These are phyloP conservation scores for Silene coronaria DNA, from an alignment of 179 eudicot genomes.

Conservation along the genomic window DNA sequence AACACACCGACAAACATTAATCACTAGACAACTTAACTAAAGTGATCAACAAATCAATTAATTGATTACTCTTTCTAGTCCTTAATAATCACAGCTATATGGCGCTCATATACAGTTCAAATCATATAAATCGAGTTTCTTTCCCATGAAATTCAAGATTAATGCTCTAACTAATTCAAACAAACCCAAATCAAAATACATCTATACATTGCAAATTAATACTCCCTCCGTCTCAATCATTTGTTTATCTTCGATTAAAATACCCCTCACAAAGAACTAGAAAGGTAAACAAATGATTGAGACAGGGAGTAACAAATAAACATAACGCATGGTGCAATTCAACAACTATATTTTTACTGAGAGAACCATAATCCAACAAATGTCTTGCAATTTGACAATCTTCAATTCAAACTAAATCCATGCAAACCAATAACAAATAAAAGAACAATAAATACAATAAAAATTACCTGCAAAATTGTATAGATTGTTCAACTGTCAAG, in stretches of 20 bases:
- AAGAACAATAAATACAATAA: not conserved
- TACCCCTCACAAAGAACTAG: not conserved
- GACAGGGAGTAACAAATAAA: not conserved
- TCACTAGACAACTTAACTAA: not conserved
- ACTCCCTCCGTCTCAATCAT: too few species aligned
- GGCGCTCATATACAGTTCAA: not conserved
- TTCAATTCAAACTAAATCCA: slow-evolving; percentile 12
- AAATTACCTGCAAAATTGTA: slow-evolving; percentile 19
- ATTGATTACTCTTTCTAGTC: not conserved
- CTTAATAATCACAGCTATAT: not conserved
- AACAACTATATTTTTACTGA: not conserved
- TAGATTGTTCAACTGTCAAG: slow-evolving; percentile 11
- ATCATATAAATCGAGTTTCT: not conserved
- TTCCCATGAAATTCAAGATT: not conserved
- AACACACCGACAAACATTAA: not conserved
- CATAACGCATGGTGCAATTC: not conserved
- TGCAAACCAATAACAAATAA: slow-evolving; percentile 20
- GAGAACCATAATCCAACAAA: slow-evolving; percentile 13
- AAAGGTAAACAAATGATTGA: not conserved
- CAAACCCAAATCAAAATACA: not conserved
- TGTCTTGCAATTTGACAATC: slow-evolving; percentile 15
- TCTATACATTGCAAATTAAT: not conserved
- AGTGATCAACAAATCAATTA: slow-evolving; percentile 12
- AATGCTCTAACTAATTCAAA: not conserved
- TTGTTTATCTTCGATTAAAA: too few species aligned